Conservation (phyloP, 306 rosid species). For the Acacia confusa region DNA sequence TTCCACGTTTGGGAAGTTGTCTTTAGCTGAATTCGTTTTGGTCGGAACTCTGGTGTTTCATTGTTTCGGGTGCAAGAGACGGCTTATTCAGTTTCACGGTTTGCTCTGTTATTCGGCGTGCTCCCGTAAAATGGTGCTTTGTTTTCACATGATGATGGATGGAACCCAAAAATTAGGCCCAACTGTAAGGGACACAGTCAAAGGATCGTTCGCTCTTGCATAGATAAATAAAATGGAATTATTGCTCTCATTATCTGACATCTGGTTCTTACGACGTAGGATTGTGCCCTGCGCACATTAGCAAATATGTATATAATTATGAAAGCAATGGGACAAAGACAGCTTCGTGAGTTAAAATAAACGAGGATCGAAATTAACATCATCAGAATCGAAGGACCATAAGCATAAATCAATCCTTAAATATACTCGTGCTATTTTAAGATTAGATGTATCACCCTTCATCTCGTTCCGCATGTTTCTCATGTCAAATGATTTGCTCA, state of each 20-base stretch:
- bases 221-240: background rate
- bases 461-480: conserved; percentile 30
- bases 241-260: background rate
- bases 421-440: conserved; percentile 21
- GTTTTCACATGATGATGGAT: background rate
- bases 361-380: background rate
- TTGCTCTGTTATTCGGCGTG: background rate
- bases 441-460: background rate
- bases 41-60: background rate
- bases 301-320: background rate
- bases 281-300: background rate
- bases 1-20: no score
- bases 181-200: background rate
- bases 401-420: background rate
- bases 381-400: background rate
- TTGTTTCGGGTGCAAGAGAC: no score
- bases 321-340: background rate
- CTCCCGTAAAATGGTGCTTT: background rate
- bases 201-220: background rate
- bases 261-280: no score
- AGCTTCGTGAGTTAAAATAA: no score
- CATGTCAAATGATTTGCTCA: background rate
- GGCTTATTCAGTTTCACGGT: no score
- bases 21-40: background rate
- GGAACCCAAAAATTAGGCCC: background rate